Percentiles rank a stretch among this genome's conserved stretches.
These are phyloP conservation scores for Aspergillus sp. DNA, from an alignment of 2,329 filamentous ascomycete genomes.

Conservation along the genomic window DNA sequence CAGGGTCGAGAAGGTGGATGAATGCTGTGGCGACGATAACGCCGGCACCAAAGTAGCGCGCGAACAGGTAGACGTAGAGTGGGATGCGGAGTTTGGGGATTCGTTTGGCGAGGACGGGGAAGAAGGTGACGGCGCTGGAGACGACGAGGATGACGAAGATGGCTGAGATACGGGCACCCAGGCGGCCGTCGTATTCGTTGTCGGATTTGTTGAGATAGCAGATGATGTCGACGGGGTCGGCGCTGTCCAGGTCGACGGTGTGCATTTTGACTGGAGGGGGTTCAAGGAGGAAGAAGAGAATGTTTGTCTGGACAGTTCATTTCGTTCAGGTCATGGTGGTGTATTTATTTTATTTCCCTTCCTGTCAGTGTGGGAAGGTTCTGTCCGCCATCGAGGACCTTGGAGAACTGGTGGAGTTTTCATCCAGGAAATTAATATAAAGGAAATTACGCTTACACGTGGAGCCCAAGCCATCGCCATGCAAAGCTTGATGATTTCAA, in stretches of 20 bases:
- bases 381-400: too few relatives aligned
- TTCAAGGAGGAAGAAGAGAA: constrained; percentile 11
- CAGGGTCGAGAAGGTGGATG: constrained; percentile 46
- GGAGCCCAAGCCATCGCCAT: too few relatives aligned
- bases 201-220: constrained; percentile 45
- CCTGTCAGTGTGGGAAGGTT: too few relatives aligned
- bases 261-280: constrained; percentile 27
- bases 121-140: constrained; percentile 39
- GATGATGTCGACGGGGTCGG: constrained; percentile 40
- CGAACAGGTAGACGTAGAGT: constrained; percentile 43
- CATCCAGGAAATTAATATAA: too few relatives aligned
- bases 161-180: constrained; percentile 40
- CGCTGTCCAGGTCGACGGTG: constrained; percentile 39
- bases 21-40: constrained; percentile 46
- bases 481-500: too few relatives aligned
- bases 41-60: constrained; percentile 44
- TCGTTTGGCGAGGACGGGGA: constrained; percentile 43
- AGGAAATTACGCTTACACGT: too few relatives aligned
- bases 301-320: too few relatives aligned
- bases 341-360: too few relatives aligned
- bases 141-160: constrained; percentile 43
- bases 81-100: constrained; percentile 34
- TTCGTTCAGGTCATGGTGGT: too few relatives aligned
- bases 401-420: too few relatives aligned
- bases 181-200: constrained; percentile 52